These are phyloP conservation scores for Clavaria fumosa DNA, from an alignment of 768 basidiomycete genomes.

Conservation along the genomic window DNA sequence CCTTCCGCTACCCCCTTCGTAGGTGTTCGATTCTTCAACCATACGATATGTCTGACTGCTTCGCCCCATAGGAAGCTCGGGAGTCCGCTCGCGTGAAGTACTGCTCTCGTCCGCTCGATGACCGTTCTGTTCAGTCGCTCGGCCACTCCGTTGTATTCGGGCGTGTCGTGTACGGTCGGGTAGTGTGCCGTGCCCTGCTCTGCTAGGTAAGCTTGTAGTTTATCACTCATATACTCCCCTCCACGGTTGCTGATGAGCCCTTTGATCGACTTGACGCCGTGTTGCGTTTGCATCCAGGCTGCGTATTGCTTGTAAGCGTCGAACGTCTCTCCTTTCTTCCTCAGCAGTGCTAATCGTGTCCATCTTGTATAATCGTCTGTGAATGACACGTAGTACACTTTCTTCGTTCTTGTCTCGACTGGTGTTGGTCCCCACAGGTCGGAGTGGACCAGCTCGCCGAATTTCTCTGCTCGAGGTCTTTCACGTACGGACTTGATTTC, in stretches of 20 bases:
- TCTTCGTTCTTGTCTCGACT: constrained; percentile 7
- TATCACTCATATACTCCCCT: constrained; percentile 20
- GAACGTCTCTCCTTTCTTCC: constrained; percentile 13
- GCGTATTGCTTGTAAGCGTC: constrained; percentile 14
- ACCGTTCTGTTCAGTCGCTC: constrained; percentile 20
- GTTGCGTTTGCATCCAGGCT: constrained; percentile 17
- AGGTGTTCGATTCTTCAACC: constrained; percentile 20
- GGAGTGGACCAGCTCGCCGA: constrained; percentile 14
- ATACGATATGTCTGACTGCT: constrained; percentile 17
- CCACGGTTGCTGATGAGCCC: constrained; percentile 20
- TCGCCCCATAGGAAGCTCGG: constrained; percentile 22
- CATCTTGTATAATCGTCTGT: constrained; percentile 16
- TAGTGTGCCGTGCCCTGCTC: constrained; percentile 18
- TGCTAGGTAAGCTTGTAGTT: constrained; percentile 15
- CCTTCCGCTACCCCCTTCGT: constrained; percentile 14
- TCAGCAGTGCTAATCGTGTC: constrained; percentile 10
- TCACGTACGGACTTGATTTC: constrained; percentile 8
- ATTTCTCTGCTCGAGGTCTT: neutral
- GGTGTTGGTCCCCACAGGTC: constrained; percentile 24
- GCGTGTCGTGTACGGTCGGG: constrained; percentile 21
- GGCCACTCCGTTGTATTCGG: constrained; percentile 23
- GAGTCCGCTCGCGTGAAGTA: constrained; percentile 15
- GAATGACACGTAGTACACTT: constrained; percentile 17
- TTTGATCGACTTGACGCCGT: constrained; percentile 11
- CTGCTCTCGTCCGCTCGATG: constrained; percentile 13